Conservation (phyloP, 768 basidiomycete genomes). For the Psilocybe cyanescens region DNA sequence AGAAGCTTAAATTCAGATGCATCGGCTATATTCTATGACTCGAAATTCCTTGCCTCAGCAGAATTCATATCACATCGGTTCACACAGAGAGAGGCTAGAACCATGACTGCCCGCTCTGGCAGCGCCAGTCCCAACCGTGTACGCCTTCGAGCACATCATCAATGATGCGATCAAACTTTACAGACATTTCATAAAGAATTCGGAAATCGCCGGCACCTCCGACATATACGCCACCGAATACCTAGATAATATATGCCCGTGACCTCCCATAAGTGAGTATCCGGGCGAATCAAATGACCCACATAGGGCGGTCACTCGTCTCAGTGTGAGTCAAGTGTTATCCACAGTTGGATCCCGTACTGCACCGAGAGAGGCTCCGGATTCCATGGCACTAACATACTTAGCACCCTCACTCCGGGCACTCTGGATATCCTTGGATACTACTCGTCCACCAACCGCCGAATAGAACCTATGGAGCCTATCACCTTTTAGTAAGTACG, state of each 20-base stretch:
- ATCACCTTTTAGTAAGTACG: background rate
- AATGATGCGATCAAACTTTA: background rate
- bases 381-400: background rate
- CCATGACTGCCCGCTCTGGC: background rate
- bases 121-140: background rate
- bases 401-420: background rate
- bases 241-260: background rate
- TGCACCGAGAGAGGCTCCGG: no score
- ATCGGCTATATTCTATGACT: no score
- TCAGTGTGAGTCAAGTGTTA: background rate
- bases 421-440: no score
- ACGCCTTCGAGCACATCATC: background rate
- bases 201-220: background rate
- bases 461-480: background rate
- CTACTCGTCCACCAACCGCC: background rate
- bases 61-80: background rate
- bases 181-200: background rate
- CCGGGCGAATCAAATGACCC: background rate
- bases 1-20: no score
- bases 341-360: no score
- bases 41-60: background rate
- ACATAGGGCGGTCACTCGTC: background rate
- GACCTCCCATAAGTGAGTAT: background rate
- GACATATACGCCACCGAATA: background rate
- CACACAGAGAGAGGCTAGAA: background rate